phyloP scores from a whole-genome alignment of 169 alveolate species.

The Eimeria acervulina region DNA sequence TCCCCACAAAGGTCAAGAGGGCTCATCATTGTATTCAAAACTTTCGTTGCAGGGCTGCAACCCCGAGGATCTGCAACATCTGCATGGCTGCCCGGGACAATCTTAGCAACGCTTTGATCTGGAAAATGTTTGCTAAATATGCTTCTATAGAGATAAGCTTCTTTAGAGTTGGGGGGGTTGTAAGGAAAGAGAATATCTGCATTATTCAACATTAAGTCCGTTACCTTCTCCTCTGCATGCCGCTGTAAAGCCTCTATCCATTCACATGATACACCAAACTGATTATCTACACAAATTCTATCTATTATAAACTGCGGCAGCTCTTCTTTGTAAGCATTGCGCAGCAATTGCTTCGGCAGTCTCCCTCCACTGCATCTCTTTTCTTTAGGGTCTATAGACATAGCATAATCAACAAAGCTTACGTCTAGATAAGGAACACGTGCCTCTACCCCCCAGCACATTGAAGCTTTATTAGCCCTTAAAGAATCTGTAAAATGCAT shows the following conservation, averaged over 20 bases:
- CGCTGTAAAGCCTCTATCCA: conserved; percentile 86
- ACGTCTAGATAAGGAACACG: conserved; percentile 94
- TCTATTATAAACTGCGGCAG: conserved; percentile 92
- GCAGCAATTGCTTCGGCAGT: no score
- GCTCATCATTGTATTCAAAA: not conserved
- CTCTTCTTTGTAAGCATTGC: no score
- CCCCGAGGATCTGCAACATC: no score
- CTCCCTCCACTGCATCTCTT: no score
- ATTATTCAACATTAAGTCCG: not conserved
- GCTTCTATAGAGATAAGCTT: conserved; percentile 82
- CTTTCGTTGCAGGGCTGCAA: not conserved
- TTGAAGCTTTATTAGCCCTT: conserved; percentile 92
- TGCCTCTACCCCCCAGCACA: conserved; percentile 95
- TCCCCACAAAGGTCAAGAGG: no score
- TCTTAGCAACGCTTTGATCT: conserved; percentile 70
- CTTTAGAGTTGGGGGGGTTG: conserved; percentile 44
- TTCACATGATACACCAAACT: conserved; percentile 83
- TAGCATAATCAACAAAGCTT: conserved; percentile 87
- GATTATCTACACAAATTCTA: conserved; percentile 84
- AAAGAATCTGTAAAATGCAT: conserved; percentile 15
- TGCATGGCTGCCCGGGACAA: conserved; percentile 73
- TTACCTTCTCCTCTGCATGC: conserved; percentile 48
- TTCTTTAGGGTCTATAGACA: conserved; percentile 86
- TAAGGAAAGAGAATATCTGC: conserved; percentile 23
- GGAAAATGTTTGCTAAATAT: conserved; percentile 83